Evolutionary conservation across 2,329 filamentous ascomycete species (phyloP), one percentile per base, ranked within the genome.

Genomic region (Ophiosphaerella narmari): DNA sequence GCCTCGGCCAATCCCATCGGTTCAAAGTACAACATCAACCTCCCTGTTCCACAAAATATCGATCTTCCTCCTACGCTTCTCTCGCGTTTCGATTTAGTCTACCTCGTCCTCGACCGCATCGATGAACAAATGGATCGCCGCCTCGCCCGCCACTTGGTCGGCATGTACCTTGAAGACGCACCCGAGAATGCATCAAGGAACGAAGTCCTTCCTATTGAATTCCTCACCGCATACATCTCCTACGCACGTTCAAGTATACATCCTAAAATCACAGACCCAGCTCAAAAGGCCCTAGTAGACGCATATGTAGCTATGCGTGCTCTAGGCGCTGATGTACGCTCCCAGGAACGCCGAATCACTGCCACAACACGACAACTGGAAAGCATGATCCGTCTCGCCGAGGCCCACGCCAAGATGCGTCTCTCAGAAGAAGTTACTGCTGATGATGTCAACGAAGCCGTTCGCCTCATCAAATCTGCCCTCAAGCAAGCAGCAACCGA

Each of bases 401-500:
- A 99, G 78, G 94, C 92, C 0, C 95, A 99, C 74, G 95, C 94
- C 42, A 97, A 97, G 75, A 99, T 99, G 95, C 89, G 94, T 4
- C 83, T 99, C 5, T 85, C 88, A 0, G 72, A 80, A 2, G 83
- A 80, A 12, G 94, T 99, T 36, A 91, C 89, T 0, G 84, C 82
- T 24, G 82, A 83, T 41, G 95, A 99, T 66, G 95, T 99, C 5
- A 78, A 85, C 42, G 94, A 99, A 77, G 92, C 94, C 0, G 90
- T 96, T 39, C 88, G 94, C 9, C 81, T 99, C 36, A 99, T 99
- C 74, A 91, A 93, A 67, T 89, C 87, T 1, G 94, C 95, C 1
- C 85, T 99, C 68, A 97, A 97, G 80, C 95, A 96, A 58, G 90
- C 93, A 0, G 94, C 94, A n/a, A 99, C 95, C 0, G 95, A 99